Evolutionary conservation across 129 eudicot species (phyloP).

Genomic region (Mikania micrantha): DNA sequence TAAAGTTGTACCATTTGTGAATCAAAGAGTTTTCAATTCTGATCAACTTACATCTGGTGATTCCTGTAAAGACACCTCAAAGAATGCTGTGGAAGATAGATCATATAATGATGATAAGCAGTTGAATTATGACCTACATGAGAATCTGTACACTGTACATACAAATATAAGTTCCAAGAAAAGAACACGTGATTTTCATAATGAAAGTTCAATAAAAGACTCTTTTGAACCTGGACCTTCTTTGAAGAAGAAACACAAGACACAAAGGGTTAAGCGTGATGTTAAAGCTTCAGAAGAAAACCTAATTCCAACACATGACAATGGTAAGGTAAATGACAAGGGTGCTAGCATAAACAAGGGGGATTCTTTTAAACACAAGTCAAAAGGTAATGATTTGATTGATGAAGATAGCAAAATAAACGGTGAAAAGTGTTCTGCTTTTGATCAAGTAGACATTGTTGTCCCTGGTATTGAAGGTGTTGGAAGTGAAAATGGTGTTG

Average conservation of each 20-base stretch:
- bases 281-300: constrained; percentile 19
- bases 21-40: constrained; percentile 16
- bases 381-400: constrained; percentile 13
- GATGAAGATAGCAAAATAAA: constrained; percentile 2
- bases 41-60: constrained; percentile 13
- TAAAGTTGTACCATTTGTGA: constrained; percentile 10
- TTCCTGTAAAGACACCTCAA: constrained; percentile 6
- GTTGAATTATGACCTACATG: neutral
- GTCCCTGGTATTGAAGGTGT: constrained; percentile 13
- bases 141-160: constrained; percentile 13
- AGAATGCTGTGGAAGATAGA: constrained; percentile 24
- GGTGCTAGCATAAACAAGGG: constrained; percentile 7
- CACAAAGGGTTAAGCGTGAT: constrained; percentile 7
- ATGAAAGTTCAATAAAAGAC: neutral
- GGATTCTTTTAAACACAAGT: constrained; percentile 1
- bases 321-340: neutral
- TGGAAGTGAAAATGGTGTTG: constrained; percentile 18
- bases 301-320: neutral
- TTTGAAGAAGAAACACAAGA: constrained; percentile 41
- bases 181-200: constrained; percentile 13
- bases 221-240: neutral
- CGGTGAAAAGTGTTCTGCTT: neutral
- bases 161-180: constrained; percentile 14
- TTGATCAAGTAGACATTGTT: constrained; percentile 7
- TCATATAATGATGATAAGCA: constrained; percentile 7